Evolutionary conservation across 2,329 filamentous ascomycete species (phyloP).

Genomic region (Fusarium sp.): DNA sequence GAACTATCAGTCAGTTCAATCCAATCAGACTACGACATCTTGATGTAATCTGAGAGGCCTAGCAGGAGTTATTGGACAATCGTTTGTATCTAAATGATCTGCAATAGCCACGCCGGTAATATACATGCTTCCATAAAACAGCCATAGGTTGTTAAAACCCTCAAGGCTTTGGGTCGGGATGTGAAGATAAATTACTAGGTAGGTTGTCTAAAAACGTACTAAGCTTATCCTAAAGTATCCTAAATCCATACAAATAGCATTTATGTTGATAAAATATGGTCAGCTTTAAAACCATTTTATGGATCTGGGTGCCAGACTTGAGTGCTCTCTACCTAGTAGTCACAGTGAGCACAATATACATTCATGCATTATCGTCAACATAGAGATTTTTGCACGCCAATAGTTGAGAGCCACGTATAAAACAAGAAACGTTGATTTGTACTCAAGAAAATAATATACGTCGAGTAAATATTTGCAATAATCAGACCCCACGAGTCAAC

Average conservation of each 20-base stretch:
- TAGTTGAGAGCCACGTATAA: background rate
- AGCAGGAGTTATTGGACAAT: background rate
- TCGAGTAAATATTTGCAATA: slow-evolving; percentile 34
- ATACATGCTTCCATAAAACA: too few species aligned
- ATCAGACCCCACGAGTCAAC: background rate
- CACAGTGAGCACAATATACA: too few species aligned
- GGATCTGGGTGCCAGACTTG: fast-evolving
- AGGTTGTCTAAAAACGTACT: background rate
- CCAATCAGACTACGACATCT: too few species aligned
- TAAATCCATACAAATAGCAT: too few species aligned
- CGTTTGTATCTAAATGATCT: background rate
- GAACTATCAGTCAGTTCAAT: background rate
- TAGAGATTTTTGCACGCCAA: background rate
- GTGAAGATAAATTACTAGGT: too few species aligned
- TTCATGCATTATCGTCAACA: background rate
- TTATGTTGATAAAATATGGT: background rate
- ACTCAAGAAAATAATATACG: slow-evolving; percentile 28
- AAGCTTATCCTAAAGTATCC: too few species aligned
- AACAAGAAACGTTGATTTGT: background rate
- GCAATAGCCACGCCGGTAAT: too few species aligned
- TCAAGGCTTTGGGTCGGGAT: background rate
- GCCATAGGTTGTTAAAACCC: background rate
- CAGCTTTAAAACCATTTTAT: fast-evolving
- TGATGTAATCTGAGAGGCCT: background rate
- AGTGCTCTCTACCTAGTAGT: too few species aligned